Evolutionary conservation across 495 filamentous ascomycete genomes (phyloP).

Genomic region (Parathielavia appendiculata): DNA sequence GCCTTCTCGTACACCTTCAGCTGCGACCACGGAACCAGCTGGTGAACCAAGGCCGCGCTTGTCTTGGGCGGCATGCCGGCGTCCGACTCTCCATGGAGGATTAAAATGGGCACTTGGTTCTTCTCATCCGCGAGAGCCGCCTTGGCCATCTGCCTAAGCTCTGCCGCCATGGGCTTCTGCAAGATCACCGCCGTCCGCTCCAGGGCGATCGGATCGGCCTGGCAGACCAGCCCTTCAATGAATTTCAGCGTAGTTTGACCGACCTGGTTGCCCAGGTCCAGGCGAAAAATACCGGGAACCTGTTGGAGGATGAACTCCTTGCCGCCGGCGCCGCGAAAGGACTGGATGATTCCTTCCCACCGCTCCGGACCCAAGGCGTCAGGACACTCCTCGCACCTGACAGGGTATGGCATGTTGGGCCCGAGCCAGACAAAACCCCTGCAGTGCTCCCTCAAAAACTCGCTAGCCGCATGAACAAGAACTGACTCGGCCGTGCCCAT

Average conservation of each 20-base stretch:
- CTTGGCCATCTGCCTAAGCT: conserved; percentile 10
- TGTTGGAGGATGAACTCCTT: neutral
- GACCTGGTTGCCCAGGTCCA: conserved; percentile 7
- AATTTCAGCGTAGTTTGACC: conserved; percentile 6
- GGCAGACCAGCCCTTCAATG: conserved; percentile 13
- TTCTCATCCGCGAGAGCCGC: neutral
- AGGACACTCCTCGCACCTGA: conserved; percentile 5
- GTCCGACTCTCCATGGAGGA: conserved; percentile 19
- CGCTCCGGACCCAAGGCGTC: neutral
- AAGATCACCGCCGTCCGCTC: conserved; percentile 13
- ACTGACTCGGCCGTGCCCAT: conserved; percentile 27
- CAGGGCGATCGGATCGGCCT: conserved; percentile 17
- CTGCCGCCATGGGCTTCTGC: neutral
- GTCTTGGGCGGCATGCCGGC: conserved; percentile 16
- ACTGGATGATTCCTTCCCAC: conserved; percentile 1
- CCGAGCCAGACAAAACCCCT: conserved; percentile 23
- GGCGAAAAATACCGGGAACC: conserved; percentile 2
- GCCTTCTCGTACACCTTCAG: conserved; percentile 20
- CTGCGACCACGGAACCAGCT: conserved; percentile 17
- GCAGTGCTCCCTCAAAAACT: conserved; percentile 7
- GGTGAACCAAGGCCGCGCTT: conserved; percentile 5
- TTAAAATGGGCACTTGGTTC: conserved; percentile 11
- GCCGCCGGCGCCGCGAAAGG: neutral
- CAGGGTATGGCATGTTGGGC: conserved; percentile 19
- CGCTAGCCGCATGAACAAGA: conserved; percentile 8